A percentile compares a stretch with the other conserved stretches of the same genome.
phyloP scores from a whole-genome alignment of 805 yeast species.

The Candida koratica region DNA sequence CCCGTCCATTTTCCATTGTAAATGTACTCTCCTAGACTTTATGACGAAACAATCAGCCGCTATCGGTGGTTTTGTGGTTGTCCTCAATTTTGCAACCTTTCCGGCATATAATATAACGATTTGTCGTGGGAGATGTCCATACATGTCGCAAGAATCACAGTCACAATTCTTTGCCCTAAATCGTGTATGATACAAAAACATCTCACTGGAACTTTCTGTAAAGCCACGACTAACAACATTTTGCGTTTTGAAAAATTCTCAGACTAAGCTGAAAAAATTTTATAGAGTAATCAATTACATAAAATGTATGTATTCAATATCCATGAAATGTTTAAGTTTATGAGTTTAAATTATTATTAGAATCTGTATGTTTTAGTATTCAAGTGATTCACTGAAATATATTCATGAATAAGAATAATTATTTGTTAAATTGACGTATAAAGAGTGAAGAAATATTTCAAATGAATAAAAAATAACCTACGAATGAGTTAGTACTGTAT shows the following conservation, averaged over 20 bases:
- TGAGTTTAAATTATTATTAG: too few species aligned
- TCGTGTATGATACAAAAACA: conserved; percentile 2
- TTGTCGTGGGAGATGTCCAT: background rate
- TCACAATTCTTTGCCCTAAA: conserved; percentile 1
- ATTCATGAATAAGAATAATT: too few species aligned
- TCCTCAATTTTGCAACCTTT: conserved; percentile 2
- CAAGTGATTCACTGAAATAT: too few species aligned
- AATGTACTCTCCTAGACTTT: background rate
- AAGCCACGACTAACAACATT: conserved; percentile 3
- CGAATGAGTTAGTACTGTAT: too few species aligned
- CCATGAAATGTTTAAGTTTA: background rate
- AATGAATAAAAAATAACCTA: too few species aligned
- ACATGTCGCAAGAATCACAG: conserved; percentile 1
- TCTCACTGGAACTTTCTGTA: background rate
- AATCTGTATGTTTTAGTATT: too few species aligned
- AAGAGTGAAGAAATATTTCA: too few species aligned
- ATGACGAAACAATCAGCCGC: background rate
- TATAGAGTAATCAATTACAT: conserved; percentile 7
- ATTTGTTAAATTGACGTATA: too few species aligned
- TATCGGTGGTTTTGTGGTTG: conserved; percentile 2
- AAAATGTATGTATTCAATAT: conserved; percentile 5
- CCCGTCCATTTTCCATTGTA: background rate
- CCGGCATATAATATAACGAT: conserved; percentile 2
- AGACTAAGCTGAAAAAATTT: conserved; percentile 2
- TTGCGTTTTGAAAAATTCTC: conserved; percentile 5